Percentiles rank a stretch among this genome's conserved stretches.
Evolutionary conservation across 495 filamentous ascomycete species (phyloP).

Genomic region (Xylaria cubensis): DNA sequence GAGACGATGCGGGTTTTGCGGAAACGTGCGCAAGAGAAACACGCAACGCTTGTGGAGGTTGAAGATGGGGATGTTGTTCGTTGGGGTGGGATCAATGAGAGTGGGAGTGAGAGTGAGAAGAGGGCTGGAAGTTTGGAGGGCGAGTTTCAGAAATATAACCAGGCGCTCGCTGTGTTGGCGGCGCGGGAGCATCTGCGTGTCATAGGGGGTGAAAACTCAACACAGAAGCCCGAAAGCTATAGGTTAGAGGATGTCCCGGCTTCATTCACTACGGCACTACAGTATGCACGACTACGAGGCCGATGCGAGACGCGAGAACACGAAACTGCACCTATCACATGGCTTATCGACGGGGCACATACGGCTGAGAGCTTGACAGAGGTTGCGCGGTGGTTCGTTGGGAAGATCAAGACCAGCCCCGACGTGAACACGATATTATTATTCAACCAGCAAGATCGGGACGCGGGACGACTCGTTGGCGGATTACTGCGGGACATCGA

Average conservation of each 20-base stretch:
- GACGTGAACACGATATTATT: constrained; percentile 62
- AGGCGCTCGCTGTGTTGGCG: constrained; percentile 50
- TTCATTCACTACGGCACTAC: constrained; percentile 68
- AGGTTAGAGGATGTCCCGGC: constrained; percentile 12
- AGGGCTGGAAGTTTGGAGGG: constrained; percentile 40
- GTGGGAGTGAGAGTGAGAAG: constrained; percentile 23
- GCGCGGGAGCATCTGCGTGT: constrained; percentile 48
- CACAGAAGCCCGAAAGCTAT: not conserved
- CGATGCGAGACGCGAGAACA: constrained; percentile 75
- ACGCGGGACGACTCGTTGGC: constrained; percentile 64
- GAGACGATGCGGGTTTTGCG: constrained; percentile 49
- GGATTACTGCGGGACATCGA: constrained; percentile 49
- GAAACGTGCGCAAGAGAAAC: constrained; percentile 47
- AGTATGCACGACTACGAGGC: constrained; percentile 69
- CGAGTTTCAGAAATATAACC: constrained; percentile 54
- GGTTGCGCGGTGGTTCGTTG: constrained; percentile 75
- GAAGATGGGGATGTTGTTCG: constrained; percentile 42
- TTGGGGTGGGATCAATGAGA: constrained; percentile 48
- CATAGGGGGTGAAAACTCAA: constrained; percentile 4
- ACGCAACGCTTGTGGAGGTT: constrained; percentile 42
- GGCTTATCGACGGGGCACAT: constrained; percentile 92
- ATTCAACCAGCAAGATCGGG: constrained; percentile 94
- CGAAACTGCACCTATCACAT: constrained; percentile 55
- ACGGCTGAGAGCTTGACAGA: constrained; percentile 80
- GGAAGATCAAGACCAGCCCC: constrained; percentile 34